phyloP scores from a whole-genome alignment of 2,329 filamentous ascomycete genomes.

The Alternaria gaisen region DNA sequence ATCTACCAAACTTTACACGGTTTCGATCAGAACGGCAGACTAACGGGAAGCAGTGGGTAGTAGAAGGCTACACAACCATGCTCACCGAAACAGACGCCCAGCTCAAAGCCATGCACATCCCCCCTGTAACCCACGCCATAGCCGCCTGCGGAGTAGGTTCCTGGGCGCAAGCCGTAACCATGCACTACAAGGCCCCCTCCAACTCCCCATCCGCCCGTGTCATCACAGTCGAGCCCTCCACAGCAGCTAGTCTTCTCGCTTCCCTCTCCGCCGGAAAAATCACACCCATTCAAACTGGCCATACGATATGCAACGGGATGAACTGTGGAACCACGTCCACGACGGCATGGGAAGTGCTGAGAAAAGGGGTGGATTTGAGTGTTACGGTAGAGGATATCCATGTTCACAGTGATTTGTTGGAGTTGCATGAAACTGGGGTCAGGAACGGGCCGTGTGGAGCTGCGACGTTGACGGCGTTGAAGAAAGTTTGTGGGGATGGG shows the following conservation, averaged over 20 bases:
- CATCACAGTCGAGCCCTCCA: conserved; percentile 75
- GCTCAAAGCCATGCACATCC: conserved; percentile 52
- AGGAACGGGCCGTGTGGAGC: conserved; percentile 70
- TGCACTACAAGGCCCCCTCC: conserved; percentile 66
- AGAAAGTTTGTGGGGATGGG: conserved; percentile 53
- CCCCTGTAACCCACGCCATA: conserved; percentile 62
- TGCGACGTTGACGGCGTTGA: conserved; percentile 66
- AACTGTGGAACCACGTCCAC: conserved; percentile 75
- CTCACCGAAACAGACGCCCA: conserved; percentile 73
- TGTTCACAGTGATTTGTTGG: conserved; percentile 65
- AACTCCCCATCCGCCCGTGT: conserved; percentile 52
- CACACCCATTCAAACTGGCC: conserved; percentile 62
- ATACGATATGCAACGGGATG: conserved; percentile 78
- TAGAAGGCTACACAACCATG: conserved; percentile 80
- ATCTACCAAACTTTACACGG: too few relatives aligned
- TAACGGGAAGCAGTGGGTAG: conserved; percentile 66
- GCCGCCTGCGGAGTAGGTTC: conserved; percentile 77
- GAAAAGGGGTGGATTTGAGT: conserved; percentile 66
- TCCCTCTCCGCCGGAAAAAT: conserved; percentile 61
- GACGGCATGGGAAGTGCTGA: conserved; percentile 70
- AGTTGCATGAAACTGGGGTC: conserved; percentile 61
- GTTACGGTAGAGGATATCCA: conserved; percentile 70
- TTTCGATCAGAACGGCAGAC: too few relatives aligned
- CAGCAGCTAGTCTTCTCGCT: conserved; percentile 65
- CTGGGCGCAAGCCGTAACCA: conserved; percentile 73